These are phyloP conservation scores for Przewalskia tangutica DNA, from an alignment of 257 asterid species.

Conservation along the genomic window DNA sequence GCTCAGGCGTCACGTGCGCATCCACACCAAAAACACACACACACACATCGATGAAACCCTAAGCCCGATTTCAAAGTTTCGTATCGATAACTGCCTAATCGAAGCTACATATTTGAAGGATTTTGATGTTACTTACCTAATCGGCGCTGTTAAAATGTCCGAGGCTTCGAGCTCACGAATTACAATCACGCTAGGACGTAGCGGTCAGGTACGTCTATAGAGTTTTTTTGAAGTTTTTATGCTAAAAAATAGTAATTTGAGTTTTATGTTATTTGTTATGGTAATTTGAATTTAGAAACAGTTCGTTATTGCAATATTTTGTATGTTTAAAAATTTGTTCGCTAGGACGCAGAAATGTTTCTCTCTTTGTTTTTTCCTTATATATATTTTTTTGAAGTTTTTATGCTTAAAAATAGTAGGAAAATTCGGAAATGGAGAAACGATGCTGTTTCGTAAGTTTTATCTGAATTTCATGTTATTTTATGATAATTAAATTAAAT, in stretches of 20 bases:
- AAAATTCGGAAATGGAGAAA: not conserved
- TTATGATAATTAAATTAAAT: not conserved
- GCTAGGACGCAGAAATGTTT: too few relatives aligned
- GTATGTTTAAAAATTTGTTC: too few relatives aligned
- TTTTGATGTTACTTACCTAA: not conserved
- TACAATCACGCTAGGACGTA: slow-evolving; percentile 78
- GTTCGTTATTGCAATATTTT: too few relatives aligned
- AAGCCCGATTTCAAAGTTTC: not conserved
- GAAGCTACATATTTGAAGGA: not conserved
- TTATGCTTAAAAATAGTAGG: not conserved
- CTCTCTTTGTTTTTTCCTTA: not conserved
- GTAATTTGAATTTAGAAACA: too few relatives aligned
- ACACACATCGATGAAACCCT: not conserved
- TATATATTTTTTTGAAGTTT: not conserved
- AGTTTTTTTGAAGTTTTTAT: too few relatives aligned
- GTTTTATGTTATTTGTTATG: too few relatives aligned
- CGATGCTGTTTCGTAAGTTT: not conserved
- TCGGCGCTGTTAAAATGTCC: slow-evolving; percentile 37
- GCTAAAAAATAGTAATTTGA: too few relatives aligned
- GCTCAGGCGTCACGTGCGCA: not conserved
- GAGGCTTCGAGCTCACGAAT: slow-evolving; percentile 68
- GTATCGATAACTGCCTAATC: not conserved
- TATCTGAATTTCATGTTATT: not conserved
- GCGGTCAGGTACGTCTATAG: slow-evolving; percentile 52
- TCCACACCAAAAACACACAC: not conserved